Conservation (phyloP, 2,329 filamentous ascomycete species). For the Dendryphion nanum region DNA sequence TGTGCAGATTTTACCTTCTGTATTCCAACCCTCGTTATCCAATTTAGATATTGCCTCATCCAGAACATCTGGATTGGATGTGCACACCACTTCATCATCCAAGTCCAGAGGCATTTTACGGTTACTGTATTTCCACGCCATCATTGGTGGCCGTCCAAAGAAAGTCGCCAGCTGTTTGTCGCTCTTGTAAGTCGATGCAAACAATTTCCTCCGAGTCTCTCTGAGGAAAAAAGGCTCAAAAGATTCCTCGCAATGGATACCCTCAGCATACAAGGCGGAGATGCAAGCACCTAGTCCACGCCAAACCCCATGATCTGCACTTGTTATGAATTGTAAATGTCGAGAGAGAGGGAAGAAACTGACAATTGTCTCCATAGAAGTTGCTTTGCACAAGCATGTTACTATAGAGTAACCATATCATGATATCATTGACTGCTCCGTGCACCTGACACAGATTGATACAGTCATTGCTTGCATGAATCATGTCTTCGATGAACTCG, state of each 20-base stretch:
- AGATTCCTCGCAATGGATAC: constrained; percentile 33
- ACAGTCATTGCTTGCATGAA: constrained; percentile 35
- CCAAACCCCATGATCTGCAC: constrained; percentile 35
- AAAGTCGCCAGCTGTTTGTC: constrained; percentile 36
- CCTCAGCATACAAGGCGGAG: constrained; percentile 27
- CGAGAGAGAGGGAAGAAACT: constrained; percentile 5
- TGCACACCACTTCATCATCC: constrained; percentile 23
- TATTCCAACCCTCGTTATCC: constrained; percentile 32
- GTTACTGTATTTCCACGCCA: constrained; percentile 33
- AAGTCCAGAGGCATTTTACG: constrained; percentile 31
- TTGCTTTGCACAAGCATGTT: constrained; percentile 32
- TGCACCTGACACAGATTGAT: constrained; percentile 36
- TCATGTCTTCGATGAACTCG: constrained; percentile 32
- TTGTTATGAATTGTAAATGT: constrained; percentile 5
- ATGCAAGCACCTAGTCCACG: constrained; percentile 30
- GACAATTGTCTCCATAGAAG: constrained; percentile 36
- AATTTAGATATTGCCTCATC: constrained; percentile 26
- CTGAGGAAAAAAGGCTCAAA: constrained; percentile 32
- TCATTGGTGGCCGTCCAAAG: constrained; percentile 36
- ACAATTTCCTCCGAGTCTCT: constrained; percentile 29
- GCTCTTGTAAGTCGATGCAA: constrained; percentile 27
- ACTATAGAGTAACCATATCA: constrained; percentile 32
- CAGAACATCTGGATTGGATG: constrained; percentile 22
- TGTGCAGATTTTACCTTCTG: constrained; percentile 22
- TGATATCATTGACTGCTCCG: constrained; percentile 36